Base-by-base conservation (phyloP, 306 rosid genomes). In the Pterocarpus macrocarpus region DNA sequence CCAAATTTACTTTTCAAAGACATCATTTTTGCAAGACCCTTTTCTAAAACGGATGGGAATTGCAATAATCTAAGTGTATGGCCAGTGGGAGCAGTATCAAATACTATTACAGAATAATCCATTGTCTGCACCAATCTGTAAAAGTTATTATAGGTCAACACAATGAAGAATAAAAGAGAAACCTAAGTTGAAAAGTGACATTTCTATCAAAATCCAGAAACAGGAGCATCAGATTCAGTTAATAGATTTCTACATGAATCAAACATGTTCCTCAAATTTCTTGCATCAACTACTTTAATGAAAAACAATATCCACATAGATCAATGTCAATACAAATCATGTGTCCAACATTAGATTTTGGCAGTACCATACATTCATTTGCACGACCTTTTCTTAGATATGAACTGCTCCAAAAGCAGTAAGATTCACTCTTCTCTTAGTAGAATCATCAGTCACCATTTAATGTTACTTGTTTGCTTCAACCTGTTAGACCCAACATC, bases 11-110 rank as follows among this genome's bases (percentile, higher is more conserved):
- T 96, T 88, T 92, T 96, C 92, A 96, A 90, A 74, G 99, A 86
- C 98, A 96, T 96, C 76, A 96, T 53, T 84, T 96, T 96, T 5
- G 98, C 81, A 56, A 96, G 97, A 57, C 99, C 99, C 88, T 94
- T 96, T 86, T 96, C 99, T 77, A 96, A 80, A 78, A 95, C 94
- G 7, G 99, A 84, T 56, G 99, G 99, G 85, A 96, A 96, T 85
- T 96, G 99, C 92, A 96, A 84, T 22, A 96, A 81, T 58, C 99
- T 89, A 52, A 96, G 97, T 3, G 99, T 96, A 85, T 94, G 99
- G 62, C 99, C 98, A 68, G 99, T 96, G 83, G 99, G 99, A 82
- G 99, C 99, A 68, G 99, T 96, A 85, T 96, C 98, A 71, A 96
- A 96, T 64, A 96, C 97, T 71, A 96, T 96, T 45, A 96, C 97